These are phyloP conservation scores for Malus domestica DNA, from an alignment of 306 rosid genomes.

Conservation along the genomic window DNA sequence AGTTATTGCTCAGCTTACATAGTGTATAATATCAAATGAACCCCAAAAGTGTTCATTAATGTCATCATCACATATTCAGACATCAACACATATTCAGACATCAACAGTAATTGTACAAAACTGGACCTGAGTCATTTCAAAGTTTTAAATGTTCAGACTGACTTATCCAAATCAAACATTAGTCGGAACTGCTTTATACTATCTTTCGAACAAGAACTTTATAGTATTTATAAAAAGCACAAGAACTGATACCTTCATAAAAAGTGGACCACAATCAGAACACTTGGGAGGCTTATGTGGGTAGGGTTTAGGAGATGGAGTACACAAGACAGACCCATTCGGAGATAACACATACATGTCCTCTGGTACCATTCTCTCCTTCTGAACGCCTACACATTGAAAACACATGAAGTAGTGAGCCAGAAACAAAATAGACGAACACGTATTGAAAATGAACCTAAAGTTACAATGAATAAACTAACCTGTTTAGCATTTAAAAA, in stretches of 20 bases:
- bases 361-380: constrained; percentile 91
- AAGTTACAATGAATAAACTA: neutral
- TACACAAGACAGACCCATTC: constrained; percentile 52
- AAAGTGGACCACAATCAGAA: constrained; percentile 82
- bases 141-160: neutral
- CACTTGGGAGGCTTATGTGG: constrained; percentile 94
- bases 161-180: constrained; percentile 1
- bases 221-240: neutral
- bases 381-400: constrained; percentile 70
- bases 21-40: neutral
- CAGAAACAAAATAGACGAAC: neutral
- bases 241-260: constrained; percentile 61
- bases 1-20: neutral
- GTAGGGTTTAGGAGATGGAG: constrained; percentile 79
- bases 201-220: neutral
- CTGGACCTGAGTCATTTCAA: neutral
- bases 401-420: constrained; percentile 1
- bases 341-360: constrained; percentile 81
- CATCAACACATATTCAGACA: neutral
- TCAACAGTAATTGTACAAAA: neutral
- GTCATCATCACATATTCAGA: neutral
- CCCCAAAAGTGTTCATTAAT: neutral
- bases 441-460: neutral
- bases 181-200: neutral
- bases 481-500: neutral